Conservation (phyloP, 2,329 filamentous ascomycete species). For the Phialophora expanda region DNA sequence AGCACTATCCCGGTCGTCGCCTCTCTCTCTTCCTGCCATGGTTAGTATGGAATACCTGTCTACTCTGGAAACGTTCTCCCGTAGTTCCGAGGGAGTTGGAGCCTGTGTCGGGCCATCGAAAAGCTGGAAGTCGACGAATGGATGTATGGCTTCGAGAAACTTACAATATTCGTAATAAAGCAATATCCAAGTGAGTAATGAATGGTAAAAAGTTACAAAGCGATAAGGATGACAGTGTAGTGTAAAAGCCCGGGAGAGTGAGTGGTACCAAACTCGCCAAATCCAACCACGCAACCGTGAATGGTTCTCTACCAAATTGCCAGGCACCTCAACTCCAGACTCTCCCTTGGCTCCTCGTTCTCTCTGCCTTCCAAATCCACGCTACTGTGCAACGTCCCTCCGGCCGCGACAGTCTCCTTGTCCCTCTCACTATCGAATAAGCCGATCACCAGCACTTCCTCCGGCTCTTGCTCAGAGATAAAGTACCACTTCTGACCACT, state of each 20-base stretch:
- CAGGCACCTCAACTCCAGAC: slow-evolving; percentile 34
- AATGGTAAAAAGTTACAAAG: not conserved
- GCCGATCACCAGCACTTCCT: slow-evolving; percentile 34
- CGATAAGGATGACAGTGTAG: not conserved
- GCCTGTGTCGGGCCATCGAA: not conserved
- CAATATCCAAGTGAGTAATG: not conserved
- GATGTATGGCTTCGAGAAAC: not conserved
- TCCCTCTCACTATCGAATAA: slow-evolving; percentile 34
- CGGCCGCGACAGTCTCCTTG: slow-evolving; percentile 34
- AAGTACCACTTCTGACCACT: slow-evolving; percentile 36
- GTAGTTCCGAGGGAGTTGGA: not conserved
- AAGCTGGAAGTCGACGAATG: not conserved
- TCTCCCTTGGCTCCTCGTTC: slow-evolving; percentile 31
- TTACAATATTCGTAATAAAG: not conserved
- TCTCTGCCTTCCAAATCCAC: slow-evolving; percentile 33
- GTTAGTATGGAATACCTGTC: not conserved
- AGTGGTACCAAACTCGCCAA: not conserved
- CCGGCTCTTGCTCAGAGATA: slow-evolving; percentile 33
- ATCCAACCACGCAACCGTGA: not conserved
- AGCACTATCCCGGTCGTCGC: not conserved
- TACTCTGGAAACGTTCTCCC: not conserved
- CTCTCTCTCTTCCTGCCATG: not conserved
- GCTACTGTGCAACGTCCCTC: slow-evolving; percentile 33
- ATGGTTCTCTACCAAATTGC: slow-evolving; percentile 28
- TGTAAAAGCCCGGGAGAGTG: not conserved